These are phyloP conservation scores for Cercospora sp. DNA, from an alignment of 2,329 filamentous ascomycete genomes.

Conservation along the genomic window DNA sequence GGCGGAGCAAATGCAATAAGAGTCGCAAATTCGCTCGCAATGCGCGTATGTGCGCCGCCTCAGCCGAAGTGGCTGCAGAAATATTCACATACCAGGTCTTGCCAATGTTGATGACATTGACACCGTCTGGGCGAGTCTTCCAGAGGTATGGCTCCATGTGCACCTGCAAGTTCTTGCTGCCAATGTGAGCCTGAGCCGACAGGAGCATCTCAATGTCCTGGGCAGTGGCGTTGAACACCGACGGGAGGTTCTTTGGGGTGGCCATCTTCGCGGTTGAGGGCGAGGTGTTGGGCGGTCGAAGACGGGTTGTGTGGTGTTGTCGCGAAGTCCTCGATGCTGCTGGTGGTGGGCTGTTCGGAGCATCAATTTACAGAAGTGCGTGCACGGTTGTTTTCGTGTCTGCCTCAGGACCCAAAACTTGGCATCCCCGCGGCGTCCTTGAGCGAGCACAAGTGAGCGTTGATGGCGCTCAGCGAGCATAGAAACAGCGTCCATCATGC, in stretches of 20 bases:
- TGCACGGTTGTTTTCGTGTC: neutral
- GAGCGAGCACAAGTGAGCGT: neutral
- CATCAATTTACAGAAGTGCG: constrained; percentile 18
- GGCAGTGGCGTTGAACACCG: constrained; percentile 93
- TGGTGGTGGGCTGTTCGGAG: constrained; percentile 11
- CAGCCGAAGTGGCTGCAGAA: neutral
- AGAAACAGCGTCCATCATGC: constrained; percentile 39
- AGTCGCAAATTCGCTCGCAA: neutral
- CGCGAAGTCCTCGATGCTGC: constrained; percentile 9
- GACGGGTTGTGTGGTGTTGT: constrained; percentile 19
- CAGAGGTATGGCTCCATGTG: constrained; percentile 99
- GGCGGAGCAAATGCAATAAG: neutral
- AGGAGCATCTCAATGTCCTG: constrained; percentile 99
- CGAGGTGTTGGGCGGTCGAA: constrained; percentile 22
- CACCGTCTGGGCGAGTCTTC: constrained; percentile 98
- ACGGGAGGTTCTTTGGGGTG: constrained; percentile 80
- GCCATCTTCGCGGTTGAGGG: constrained; percentile 71
- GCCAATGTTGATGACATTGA: constrained; percentile 99
- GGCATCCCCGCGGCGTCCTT: neutral
- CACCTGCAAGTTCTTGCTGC: constrained; percentile 98
- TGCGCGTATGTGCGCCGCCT: neutral
- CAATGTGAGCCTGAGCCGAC: constrained; percentile 92
- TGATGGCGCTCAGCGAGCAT: neutral
- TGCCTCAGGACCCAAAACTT: neutral
- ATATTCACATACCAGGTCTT: constrained; percentile 85